Evolutionary conservation across 2,329 filamentous ascomycete species (phyloP), one percentile per base, ranked within the genome.

Genomic region (Nannizziopsis arthrosporioides): DNA sequence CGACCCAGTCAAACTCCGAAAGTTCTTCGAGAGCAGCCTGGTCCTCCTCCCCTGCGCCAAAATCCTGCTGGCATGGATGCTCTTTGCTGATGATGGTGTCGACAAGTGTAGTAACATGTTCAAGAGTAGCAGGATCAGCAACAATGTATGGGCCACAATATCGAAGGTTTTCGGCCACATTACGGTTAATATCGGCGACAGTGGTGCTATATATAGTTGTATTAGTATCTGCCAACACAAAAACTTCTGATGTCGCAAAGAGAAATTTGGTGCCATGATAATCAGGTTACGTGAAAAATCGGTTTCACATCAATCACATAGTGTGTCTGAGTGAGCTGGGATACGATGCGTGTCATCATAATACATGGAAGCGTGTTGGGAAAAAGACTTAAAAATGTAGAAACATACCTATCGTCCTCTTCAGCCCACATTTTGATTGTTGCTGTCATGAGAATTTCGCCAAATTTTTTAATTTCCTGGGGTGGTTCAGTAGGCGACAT

Each of bases 271-370:
- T 45, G 58, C 51, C 54, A 18, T 9, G 19, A 39, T 56, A 43
- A 44, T 52, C 51, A 52, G 51, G 37, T 41, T 43, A 63, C 31
- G 45, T 47, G 45, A 59, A 67, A 74, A 70, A 78, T 76, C 83
- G 87, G 73, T 70, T 93, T 92, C 82, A 82, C 86, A 87, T 84
- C 87, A 94, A 81, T 72, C 80, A 80, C 84, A 80, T 65, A 71
- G 72, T 77, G 85, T 82, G 82, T 96, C 84, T 85, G 86, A 94
- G 89, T 95, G 90, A 95, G 89, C 89, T 95, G 89, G 88, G 90
- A 90, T 90, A 89, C 86, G 85, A 81, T 79, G 69, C 73, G 78
- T 74, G 70, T 94, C 88, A 95, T 95, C 88, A 87, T 82, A 61
- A 69, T 63, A 53, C 48, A 38, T 18, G 31, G 36, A 17, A 37